Percentiles rank a stretch among this genome's conserved stretches.
phyloP scores from a whole-genome alignment of 2,329 filamentous ascomycete genomes.

The Sarocladiaceae sp. region DNA sequence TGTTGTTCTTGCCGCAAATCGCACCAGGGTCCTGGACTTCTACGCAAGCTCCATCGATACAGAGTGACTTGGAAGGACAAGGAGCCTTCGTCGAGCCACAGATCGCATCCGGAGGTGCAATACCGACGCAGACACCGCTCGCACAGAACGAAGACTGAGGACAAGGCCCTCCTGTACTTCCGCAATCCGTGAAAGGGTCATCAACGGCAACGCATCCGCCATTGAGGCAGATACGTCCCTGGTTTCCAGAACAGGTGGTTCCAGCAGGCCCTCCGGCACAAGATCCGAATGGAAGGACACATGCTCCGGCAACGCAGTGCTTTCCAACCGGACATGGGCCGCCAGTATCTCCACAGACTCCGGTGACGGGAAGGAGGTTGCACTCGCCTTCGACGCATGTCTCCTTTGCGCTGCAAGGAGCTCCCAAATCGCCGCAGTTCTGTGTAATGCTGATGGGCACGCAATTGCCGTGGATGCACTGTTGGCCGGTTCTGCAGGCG shows the following conservation, averaged over 20 bases:
- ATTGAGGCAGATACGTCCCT: conserved; percentile 1
- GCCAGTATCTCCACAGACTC: conserved; percentile 1
- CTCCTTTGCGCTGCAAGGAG: not conserved
- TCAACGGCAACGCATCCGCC: conserved; percentile 3
- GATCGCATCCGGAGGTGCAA: not conserved
- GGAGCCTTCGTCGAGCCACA: not conserved
- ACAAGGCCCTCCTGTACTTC: conserved; percentile 2
- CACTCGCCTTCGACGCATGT: not conserved
- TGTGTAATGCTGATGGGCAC: not conserved
- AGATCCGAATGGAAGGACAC: not conserved
- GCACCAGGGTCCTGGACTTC: not conserved
- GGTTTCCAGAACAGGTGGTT: not conserved
- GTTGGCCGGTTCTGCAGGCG: conserved; percentile 5
- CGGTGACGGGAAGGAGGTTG: conserved; percentile 2
- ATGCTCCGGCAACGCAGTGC: not conserved
- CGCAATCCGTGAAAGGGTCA: not conserved
- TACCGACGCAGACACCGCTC: conserved; percentile 5
- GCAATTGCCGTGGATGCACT: conserved; percentile 4
- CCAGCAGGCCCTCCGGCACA: conserved; percentile 4
- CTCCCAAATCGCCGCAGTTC: not conserved
- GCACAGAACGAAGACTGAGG: conserved; percentile 4
- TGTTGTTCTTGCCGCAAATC: not conserved
- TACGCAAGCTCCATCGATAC: not conserved
- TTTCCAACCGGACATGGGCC: conserved; percentile 5
- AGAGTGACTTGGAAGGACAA: not conserved